phyloP scores from a whole-genome alignment of 2,329 filamentous ascomycete genomes.

The Claviceps cyperi region DNA sequence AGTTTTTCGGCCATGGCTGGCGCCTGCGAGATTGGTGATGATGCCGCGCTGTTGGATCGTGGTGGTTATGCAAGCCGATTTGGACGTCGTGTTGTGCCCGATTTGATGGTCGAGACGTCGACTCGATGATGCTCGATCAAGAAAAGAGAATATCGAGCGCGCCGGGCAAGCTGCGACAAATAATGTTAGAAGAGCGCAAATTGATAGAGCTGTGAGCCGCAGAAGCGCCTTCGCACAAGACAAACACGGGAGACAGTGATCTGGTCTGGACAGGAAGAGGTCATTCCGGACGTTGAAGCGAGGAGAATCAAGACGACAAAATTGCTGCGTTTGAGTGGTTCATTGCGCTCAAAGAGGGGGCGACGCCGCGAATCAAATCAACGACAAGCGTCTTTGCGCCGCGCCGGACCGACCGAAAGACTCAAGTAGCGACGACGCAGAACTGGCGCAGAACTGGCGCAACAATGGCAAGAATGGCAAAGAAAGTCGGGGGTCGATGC shows the following conservation, averaged over 20 bases:
- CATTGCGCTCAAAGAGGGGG: not conserved
- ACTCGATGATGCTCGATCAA: no score
- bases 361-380: not conserved
- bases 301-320: not conserved
- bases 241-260: not conserved
- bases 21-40: not conserved
- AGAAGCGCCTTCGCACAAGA: no score
- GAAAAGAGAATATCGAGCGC: not conserved
- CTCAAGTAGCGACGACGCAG: no score
- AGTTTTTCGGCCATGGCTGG: constrained; percentile 40
- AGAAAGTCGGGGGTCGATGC: not conserved
- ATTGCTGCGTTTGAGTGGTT: constrained; percentile 1
- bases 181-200: not conserved
- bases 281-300: not conserved
- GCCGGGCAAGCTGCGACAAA: not conserved
- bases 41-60: not conserved
- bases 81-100: not conserved
- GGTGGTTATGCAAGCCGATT: not conserved
- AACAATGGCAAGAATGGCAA: not conserved
- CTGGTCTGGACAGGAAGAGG: not conserved
- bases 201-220: not conserved
- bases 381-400: no score
- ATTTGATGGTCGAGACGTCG: not conserved
- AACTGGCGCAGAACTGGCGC: no score
- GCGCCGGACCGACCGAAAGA: no score